Evolutionary conservation across 306 rosid genomes (phyloP).

Genomic region (Quillaja saponaria): DNA sequence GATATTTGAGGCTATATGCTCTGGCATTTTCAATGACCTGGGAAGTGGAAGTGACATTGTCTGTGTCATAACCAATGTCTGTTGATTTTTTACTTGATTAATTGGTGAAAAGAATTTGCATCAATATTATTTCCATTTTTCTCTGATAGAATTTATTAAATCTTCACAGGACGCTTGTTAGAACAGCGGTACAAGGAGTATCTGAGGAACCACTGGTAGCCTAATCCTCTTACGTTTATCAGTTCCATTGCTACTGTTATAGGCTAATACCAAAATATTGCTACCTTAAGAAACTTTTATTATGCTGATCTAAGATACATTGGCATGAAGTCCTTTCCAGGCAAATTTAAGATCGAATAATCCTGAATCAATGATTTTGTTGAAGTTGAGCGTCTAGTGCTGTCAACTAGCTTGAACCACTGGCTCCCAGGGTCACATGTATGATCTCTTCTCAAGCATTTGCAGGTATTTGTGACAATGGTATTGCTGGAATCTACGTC

Average conservation of each 20-base stretch:
- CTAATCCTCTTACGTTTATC: conserved; percentile 54
- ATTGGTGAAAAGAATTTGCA: conserved; percentile 16
- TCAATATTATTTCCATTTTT: neutral
- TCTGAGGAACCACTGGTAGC: conserved; percentile 51
- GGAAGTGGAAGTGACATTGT: conserved; percentile 62
- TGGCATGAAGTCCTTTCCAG: conserved; percentile 6
- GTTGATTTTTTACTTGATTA: no score
- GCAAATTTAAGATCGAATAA: conserved; percentile 21
- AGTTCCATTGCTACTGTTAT: no score
- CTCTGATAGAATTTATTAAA: neutral
- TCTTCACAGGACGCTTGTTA: neutral
- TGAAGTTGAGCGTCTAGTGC: conserved; percentile 37
- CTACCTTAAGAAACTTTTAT: no score
- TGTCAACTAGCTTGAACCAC: conserved; percentile 79
- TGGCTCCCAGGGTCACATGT: conserved; percentile 77
- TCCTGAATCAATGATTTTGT: conserved; percentile 6
- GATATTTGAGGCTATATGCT: conserved; percentile 52
- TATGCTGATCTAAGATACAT: no score
- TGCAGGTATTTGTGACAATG: conserved; percentile 69
- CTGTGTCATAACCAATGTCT: conserved; percentile 61
- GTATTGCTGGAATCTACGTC: conserved; percentile 59
- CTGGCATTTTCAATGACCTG: conserved; percentile 63
- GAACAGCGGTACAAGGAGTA: conserved; percentile 56
- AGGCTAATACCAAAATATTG: no score
- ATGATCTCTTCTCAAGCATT: conserved; percentile 55